Conservation (phyloP, 768 basidiomycete genomes). For the Cantharellus cinnabarinus region DNA sequence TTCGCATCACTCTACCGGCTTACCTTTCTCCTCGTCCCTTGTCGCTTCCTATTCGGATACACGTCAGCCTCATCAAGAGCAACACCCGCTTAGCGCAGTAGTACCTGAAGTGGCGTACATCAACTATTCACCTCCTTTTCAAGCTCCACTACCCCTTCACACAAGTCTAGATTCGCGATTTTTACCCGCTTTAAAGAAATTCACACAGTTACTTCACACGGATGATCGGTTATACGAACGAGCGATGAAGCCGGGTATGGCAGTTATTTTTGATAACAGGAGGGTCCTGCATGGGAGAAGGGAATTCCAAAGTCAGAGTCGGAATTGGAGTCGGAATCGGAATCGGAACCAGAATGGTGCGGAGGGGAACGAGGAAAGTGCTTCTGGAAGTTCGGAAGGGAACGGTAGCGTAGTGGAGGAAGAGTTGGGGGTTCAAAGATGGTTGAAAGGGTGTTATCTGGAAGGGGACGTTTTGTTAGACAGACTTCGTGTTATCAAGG, state of each 20-base stretch:
- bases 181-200: conserved; percentile 40
- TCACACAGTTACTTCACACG: conserved; percentile 36
- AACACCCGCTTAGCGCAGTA: background rate
- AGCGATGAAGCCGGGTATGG: conserved; percentile 61
- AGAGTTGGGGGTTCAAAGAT: conserved; percentile 33
- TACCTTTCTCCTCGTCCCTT: too few species aligned
- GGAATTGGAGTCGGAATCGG: background rate
- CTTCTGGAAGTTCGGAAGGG: conserved; percentile 6
- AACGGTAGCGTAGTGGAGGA: conserved; percentile 12
- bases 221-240: conserved; percentile 34
- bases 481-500: conserved; percentile 6
- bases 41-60: background rate
- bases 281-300: conserved; percentile 74
- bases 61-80: background rate
- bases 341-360: background rate
- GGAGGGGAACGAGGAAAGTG: background rate
- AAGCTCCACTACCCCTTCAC: conserved; percentile 45
- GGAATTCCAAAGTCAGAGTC: conserved; percentile 27
- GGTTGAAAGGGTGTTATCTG: conserved; percentile 63
- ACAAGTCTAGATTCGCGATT: conserved; percentile 29
- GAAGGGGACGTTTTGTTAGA: conserved; percentile 38
- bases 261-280: conserved; percentile 81
- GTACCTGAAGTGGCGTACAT: conserved; percentile 33
- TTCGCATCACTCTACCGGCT: conserved; percentile 26
- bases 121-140: conserved; percentile 92